phyloP scores from a whole-genome alignment of 345 rosid genomes.

The Ceriops tagal region DNA sequence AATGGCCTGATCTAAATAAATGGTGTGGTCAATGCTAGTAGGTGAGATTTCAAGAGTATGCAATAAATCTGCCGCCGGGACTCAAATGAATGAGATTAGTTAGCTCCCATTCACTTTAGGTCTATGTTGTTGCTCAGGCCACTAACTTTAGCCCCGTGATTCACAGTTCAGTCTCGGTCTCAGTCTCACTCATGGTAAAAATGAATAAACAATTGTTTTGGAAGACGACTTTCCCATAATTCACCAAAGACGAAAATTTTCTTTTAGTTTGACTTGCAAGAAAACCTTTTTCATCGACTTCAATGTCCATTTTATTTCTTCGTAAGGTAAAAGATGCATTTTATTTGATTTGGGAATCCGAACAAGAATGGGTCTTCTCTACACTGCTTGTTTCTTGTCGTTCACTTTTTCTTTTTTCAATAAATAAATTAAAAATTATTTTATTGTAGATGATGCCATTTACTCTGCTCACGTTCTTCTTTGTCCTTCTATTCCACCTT shows the following conservation, averaged over 20 bases:
- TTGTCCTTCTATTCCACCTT: constrained; percentile 8
- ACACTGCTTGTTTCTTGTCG: too few relatives aligned
- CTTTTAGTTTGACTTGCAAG: constrained; percentile 34
- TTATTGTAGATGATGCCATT: background rate
- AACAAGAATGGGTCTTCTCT: background rate
- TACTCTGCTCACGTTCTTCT: constrained; percentile 21
- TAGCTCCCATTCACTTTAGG: constrained; percentile 3
- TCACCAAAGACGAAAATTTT: constrained; percentile 16
- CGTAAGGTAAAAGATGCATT: background rate
- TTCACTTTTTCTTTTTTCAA: background rate
- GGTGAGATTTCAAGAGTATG: constrained; percentile 16
- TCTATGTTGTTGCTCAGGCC: too few relatives aligned
- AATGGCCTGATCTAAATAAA: constrained; percentile 24
- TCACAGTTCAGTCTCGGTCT: background rate
- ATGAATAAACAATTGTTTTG: background rate
- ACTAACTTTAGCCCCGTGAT: too few relatives aligned
- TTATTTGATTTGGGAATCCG: constrained; percentile 3
- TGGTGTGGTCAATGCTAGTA: constrained; percentile 13
- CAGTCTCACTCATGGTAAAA: background rate
- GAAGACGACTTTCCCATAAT: background rate
- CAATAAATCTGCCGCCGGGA: constrained; percentile 21
- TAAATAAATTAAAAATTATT: too few relatives aligned
- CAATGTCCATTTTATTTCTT: constrained; percentile 22
- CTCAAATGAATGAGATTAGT: constrained; percentile 20
- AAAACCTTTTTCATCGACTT: constrained; percentile 16